Percentiles rank a stretch among this genome's conserved stretches.
phyloP scores from a whole-genome alignment of 352 stramenopile genomes.

The Globisporangium barbulae region DNA sequence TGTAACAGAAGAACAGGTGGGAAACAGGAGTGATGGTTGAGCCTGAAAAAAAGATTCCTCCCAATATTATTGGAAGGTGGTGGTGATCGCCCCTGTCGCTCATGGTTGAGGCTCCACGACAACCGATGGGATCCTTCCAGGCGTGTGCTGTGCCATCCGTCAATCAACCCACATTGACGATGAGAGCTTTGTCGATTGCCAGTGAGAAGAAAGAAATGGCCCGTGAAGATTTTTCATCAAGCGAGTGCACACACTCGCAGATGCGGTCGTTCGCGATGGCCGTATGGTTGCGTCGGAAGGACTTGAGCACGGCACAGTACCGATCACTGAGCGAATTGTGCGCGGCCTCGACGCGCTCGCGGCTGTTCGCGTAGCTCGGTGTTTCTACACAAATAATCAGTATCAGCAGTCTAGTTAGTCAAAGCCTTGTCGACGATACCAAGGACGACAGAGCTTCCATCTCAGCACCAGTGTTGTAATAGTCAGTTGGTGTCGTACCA shows the following conservation, averaged over 20 bases:
- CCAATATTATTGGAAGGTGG: not conserved
- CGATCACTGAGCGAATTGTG: slow-evolving; percentile 52
- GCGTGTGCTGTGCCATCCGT: not conserved
- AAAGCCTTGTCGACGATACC: too few relatives aligned
- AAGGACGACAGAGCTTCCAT: too few relatives aligned
- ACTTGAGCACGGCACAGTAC: slow-evolving; percentile 54
- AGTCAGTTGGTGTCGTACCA: too few relatives aligned
- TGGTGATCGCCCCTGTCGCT: not conserved
- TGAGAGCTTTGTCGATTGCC: not conserved
- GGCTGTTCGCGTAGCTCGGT: slow-evolving; percentile 49
- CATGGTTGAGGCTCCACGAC: not conserved
- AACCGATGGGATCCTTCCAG: slow-evolving; percentile 4
- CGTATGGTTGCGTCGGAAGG: slow-evolving; percentile 52
- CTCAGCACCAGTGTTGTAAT: too few relatives aligned
- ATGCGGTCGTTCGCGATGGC: slow-evolving; percentile 52
- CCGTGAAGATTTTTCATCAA: too few relatives aligned
- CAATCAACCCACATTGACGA: not conserved
- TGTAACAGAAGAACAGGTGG: not conserved
- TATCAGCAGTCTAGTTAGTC: too few relatives aligned
- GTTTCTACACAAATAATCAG: slow-evolving; percentile 21
- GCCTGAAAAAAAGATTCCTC: not conserved
- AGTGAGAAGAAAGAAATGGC: not conserved
- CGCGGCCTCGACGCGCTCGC: slow-evolving; percentile 47
- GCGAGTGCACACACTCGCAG: slow-evolving; percentile 38
- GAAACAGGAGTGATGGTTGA: not conserved